phyloP scores from a whole-genome alignment of 495 filamentous ascomycete species.

The Viridothelium virens region DNA sequence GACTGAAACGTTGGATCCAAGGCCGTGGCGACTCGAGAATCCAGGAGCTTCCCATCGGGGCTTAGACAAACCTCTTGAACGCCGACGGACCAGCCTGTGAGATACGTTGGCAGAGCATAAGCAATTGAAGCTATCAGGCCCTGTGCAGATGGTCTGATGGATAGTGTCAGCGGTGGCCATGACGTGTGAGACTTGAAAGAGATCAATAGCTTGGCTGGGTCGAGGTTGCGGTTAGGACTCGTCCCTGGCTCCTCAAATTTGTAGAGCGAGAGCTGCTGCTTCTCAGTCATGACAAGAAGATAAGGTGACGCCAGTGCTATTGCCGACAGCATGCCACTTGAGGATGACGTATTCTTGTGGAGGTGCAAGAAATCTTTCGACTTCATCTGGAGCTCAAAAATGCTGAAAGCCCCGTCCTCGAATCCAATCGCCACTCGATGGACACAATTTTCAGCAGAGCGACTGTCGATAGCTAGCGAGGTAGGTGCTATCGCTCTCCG shows the following conservation, averaged over 20 bases:
- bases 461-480: slow-evolving; percentile 55
- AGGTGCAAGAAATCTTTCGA: slow-evolving; percentile 39
- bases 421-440: slow-evolving; percentile 64
- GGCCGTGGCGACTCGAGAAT: slow-evolving; percentile 49
- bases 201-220: slow-evolving; percentile 55
- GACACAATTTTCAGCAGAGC: slow-evolving; percentile 20
- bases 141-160: slow-evolving; percentile 54
- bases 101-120: slow-evolving; percentile 63
- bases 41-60: slow-evolving; percentile 44
- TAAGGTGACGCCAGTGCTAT: slow-evolving; percentile 71
- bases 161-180: slow-evolving; percentile 69
- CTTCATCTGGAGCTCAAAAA: slow-evolving; percentile 52
- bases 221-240: slow-evolving; percentile 18
- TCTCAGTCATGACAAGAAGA: slow-evolving; percentile 64
- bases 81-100: slow-evolving; percentile 76
- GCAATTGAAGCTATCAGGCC: slow-evolving; percentile 73
- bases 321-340: slow-evolving; percentile 60
- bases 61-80: slow-evolving; percentile 76
- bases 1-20: slow-evolving; percentile 35
- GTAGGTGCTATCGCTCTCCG: slow-evolving; percentile 48
- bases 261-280: slow-evolving; percentile 68
- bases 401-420: slow-evolving; percentile 60
- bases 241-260: slow-evolving; percentile 38
- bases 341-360: slow-evolving; percentile 48
- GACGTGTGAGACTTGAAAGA: slow-evolving; percentile 77